Base-by-base conservation (phyloP, 2,329 filamentous ascomycete genomes). In the Diaporthe ampelina region DNA sequence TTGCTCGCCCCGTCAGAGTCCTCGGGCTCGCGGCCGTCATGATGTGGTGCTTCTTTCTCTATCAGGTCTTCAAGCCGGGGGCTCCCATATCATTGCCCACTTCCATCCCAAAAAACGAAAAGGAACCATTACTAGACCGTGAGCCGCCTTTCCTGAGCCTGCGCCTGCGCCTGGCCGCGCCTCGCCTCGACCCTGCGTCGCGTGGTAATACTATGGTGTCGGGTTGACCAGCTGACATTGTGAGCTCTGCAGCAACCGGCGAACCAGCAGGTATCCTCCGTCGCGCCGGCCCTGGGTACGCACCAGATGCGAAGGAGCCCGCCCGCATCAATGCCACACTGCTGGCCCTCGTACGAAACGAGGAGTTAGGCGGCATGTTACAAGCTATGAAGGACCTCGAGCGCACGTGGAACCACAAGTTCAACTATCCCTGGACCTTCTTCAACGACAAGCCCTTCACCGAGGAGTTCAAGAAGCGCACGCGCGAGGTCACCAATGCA, bases 351-450 rank as follows among this genome's bases (percentile, higher is more conserved):
- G 97, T 99, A 73, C 93, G 97, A 76, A 99, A 99, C 81, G 92
- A 94, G 81, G 97, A 99, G 86, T 86, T 98, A 37, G 85, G 91
- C 29, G 94, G 93, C 61, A 94, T 99, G 87, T 87, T 98, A 35
- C 90, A 93, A 81, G 95, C 95, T 35, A 99, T 99, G 94, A 85
- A 85, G 72, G 96, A 99, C 81, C 88, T 99, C 75, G 97, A 99
- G 85, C 88, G 93, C 77, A 98, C 96, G 0, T 99, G 95, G 95
- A 99, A 99, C 81, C 88, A 91, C 88, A 99, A 99, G 82, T 99
- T 98, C 90, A 99, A 99, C 87, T 99, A 99, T 82, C 97, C 97
- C 0, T 99, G 97, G 95, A 98, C 95, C 11, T 99, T 99, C 83
- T 97, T 99, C 89, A 99, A 99, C 85, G 96, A 99, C 81, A 92